Evolutionary conservation across 257 asterid genomes (phyloP).

Genomic region (Nemophila menziesii): DNA sequence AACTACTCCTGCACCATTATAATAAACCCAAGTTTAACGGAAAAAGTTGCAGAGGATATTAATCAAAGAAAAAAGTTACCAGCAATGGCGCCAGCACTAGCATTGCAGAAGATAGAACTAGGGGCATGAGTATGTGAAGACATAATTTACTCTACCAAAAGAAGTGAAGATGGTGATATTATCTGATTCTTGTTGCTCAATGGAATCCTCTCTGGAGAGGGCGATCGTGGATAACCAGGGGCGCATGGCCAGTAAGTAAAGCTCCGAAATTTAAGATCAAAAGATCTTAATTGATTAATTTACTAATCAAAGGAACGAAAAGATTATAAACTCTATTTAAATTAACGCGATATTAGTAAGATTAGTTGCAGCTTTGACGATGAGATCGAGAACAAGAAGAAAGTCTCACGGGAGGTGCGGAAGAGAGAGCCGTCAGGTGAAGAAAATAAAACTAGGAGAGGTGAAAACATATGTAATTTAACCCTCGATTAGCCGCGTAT

Average conservation of each 20-base stretch:
- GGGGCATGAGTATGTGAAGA: slow-evolving; percentile 51
- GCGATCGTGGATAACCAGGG: slow-evolving; percentile 50
- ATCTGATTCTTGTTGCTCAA: slow-evolving; percentile 7
- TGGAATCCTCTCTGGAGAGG: slow-evolving; percentile 73
- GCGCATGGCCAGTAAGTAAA: slow-evolving; percentile 78
- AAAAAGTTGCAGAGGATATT: not conserved
- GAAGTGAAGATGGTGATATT: slow-evolving; percentile 6
- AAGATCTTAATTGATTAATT: slow-evolving; percentile 41
- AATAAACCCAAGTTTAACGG: slow-evolving; percentile 8
- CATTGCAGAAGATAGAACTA: slow-evolving; percentile 75
- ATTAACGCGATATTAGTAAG: no score
- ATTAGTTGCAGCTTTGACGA: no score
- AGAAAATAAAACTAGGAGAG: no score
- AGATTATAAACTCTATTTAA: no score
- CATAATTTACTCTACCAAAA: slow-evolving; percentile 31
- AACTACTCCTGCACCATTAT: slow-evolving; percentile 62
- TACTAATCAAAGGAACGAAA: no score
- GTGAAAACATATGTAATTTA: no score
- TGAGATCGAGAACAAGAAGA: no score
- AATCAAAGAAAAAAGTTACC: slow-evolving; percentile 25
- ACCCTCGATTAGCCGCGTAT: no score
- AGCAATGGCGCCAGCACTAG: slow-evolving; percentile 95
- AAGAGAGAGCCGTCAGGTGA: no score
- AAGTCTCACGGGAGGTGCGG: no score
- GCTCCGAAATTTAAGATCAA: slow-evolving; percentile 32